Base-by-base conservation (phyloP, 2,329 filamentous ascomycete genomes). In the Ploettnerulaceae sp. region DNA sequence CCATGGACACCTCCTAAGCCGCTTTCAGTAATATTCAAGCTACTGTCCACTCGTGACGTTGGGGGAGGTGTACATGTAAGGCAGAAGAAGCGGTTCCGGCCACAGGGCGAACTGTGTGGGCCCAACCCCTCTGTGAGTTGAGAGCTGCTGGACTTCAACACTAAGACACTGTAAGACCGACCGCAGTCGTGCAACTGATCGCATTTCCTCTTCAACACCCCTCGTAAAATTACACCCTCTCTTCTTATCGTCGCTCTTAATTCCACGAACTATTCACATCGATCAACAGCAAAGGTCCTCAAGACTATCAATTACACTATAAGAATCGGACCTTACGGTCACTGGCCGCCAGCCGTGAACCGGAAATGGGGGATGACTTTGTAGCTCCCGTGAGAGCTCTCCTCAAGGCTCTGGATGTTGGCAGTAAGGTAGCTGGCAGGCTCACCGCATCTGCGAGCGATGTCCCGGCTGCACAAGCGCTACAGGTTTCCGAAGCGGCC, bases 351-450 rank as follows among this genome's bases (percentile, higher is more conserved):
- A 28, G 28, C 28, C 20, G 14, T 41, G 28, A 22, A 21, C 38
- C 38, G 26, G 20, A 22, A 31, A 60, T 58, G 55, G 54, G 37
- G 48, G 45, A 51, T 54, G 52, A 59, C 41, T 48, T 58, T 39
- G 53, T 54, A 18, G 33, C 56, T 41, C 58, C 58, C 12, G 56
- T 63, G 15, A 60, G 57, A 47, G 49, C 50, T 33, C 58, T 63
- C 18, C 34, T 60, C 25, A 63, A 60, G 47, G 53, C 57, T n/a
- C 42, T 61, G 7, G 55, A 61, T 29, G 49, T 47, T 8, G 60
- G 56, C 6, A 57, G 57, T 35, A 61, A 61, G 42, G 45, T 63
- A 39, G 53, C 53, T 20, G 53, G 47, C 41, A 58, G 50, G 26
- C 46, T 59, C 35, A 42, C 56, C 11, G 47, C 45, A 31, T 53